These are phyloP conservation scores for Citrus cavaleriei DNA, from an alignment of 345 rosid genomes.

Conservation along the genomic window DNA sequence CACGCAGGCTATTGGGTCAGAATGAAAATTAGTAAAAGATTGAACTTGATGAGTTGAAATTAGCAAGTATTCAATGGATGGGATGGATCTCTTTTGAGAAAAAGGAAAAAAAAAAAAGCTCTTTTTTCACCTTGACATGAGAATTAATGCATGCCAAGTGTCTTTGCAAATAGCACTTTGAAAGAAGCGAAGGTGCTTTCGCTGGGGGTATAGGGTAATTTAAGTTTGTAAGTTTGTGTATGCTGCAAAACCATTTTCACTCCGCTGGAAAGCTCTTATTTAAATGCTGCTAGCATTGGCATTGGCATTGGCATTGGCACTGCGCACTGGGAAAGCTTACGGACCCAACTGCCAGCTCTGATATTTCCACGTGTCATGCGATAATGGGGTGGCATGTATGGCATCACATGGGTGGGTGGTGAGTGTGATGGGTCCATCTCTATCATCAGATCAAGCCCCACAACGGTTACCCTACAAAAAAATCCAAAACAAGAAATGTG, in stretches of 20 bases:
- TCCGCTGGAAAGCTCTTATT: background rate
- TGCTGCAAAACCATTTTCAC: background rate
- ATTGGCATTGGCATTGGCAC: background rate
- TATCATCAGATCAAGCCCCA: background rate
- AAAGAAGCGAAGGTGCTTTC: conserved; percentile 3
- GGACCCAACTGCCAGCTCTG: conserved; percentile 5
- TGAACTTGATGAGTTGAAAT: too few species aligned
- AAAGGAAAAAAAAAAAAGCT: background rate
- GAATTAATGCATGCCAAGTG: background rate
- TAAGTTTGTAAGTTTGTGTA: too few species aligned
- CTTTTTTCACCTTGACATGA: background rate
- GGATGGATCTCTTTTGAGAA: too few species aligned
- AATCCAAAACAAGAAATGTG: background rate
- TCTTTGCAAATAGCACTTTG: background rate
- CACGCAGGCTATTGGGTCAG: too few species aligned
- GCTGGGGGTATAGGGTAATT: background rate
- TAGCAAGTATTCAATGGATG: too few species aligned
- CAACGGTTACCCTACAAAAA: background rate
- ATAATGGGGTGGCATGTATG: background rate
- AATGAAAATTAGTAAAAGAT: too few species aligned
- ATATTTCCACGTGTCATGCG: conserved; percentile 7
- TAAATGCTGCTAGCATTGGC: background rate
- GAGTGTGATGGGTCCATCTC: background rate
- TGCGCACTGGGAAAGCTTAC: conserved; percentile 4
- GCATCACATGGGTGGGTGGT: conserved; percentile 23